Base-by-base conservation (phyloP, 768 basidiomycete species). In the Hebeloma cylindrosporum region DNA sequence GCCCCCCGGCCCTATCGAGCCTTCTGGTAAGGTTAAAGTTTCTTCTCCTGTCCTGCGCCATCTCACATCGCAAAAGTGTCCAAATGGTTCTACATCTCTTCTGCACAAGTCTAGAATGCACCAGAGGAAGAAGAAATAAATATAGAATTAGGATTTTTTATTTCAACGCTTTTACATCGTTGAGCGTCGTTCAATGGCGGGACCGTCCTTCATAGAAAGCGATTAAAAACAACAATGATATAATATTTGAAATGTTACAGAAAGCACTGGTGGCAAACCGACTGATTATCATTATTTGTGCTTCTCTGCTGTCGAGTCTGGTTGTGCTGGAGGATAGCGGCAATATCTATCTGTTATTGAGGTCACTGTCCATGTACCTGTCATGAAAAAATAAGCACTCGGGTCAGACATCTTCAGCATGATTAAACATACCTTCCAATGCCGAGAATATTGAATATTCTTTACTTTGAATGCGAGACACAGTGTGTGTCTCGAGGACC, bases 31-130 rank as follows among this genome's bases (percentile, higher is more conserved):
- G 84, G 14, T 18, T 69, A 7, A 22, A 34, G n/a, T 39, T 36
- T 38, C 7, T 36, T 43, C 14, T 13, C 35, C 6, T 18, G 26
- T 11, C 11, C 22, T 48, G 25, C n/a, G 29, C 20, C 34, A 37
- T 9, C 58, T 27, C 30, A 28, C 48, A 21, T 48, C 25, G 17
- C 40, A 43, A 30, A 52, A 90, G 89, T 92, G 56, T 89, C 83
- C 53, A 92, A 91, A 63, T 92, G 89, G 90, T 93, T 93, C 82
- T 89, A 92, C 70, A 93, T 93, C 59, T 89, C 91, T 16, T 91
- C 90, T 25, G 88, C 88, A 23, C 85, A 86, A 52, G 85, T 91
- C 48, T 91, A 73, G 56, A 37, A 27, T 14, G 33, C 32, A 20
- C 8, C 27, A 20, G 28, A 29, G n/a, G 21, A 45, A 22, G 30